Evolutionary conservation across 2,329 filamentous ascomycete species (phyloP), one percentile per base, ranked within the genome.

Genomic region (Fusarium virguliforme): DNA sequence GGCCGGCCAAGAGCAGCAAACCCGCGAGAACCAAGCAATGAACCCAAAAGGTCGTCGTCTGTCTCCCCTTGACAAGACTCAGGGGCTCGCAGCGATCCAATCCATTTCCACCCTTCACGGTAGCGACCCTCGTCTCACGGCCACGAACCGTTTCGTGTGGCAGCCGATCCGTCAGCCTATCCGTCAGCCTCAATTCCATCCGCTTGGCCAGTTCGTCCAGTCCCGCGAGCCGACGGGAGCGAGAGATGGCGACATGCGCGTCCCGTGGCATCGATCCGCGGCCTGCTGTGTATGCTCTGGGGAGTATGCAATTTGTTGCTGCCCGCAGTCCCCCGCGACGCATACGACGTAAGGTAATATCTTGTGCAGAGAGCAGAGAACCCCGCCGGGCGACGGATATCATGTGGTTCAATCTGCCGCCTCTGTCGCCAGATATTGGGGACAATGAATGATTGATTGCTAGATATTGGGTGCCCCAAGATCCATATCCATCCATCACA

Each of bases 181-280:
- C 58, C 54, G 51, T 34, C 58, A 73, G 70, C 70, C 70, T 71
- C 67, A 71, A 73, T 73, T 72, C 64, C 67, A 71, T 51, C 55
- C 38, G 26, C n/a, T 71, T 55, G n/a, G 38, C 34, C 41, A 51
- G 62, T 65, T 65, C 58, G 40, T 63, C 48, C 55, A 72, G 32
- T 26, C 7, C 41, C 24, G 60, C 57, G 10, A 50, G 57, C 60
- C 50, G 22, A 34, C 22, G 22, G 22, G 22, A 24, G 22, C 22
- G 22, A 24, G 22, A 24, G 51, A 67, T 67, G 56, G 43, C n/a
- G 56, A 70, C 63, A 64, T 56, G 32, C 51, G 24, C 38, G 8
- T 7, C 15, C 43, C 37, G 32, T 40, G 58, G 37, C 9, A 40
- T 58, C 55, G 41, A 62, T 53, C 37, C 40, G 38, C 24, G 40